phyloP scores from a whole-genome alignment of 345 rosid genomes.

The Sonneratia caseolaris region DNA sequence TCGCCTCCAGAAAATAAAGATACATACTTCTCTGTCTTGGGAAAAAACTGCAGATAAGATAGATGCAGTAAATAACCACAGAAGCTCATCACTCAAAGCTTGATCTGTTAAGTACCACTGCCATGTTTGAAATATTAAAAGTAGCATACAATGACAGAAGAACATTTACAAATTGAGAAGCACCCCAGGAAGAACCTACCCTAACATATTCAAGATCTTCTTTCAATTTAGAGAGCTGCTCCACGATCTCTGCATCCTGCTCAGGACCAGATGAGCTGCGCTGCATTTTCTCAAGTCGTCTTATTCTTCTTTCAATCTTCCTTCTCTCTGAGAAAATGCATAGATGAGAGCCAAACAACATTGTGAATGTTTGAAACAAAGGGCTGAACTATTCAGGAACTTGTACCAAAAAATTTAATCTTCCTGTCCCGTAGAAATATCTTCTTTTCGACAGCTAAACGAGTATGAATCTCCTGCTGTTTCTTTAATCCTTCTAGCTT shows the following conservation, averaged over 20 bases:
- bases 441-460: constrained; percentile 78
- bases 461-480: constrained; percentile 78
- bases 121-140: not conserved
- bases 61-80: not conserved
- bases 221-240: constrained; percentile 70
- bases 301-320: constrained; percentile 75
- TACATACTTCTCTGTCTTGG: constrained; percentile 94
- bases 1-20: constrained; percentile 83
- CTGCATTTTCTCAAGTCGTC: constrained; percentile 88
- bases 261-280: constrained; percentile 63
- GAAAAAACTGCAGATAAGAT: constrained; percentile 67
- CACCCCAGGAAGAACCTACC: constrained; percentile 31
- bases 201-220: constrained; percentile 98
- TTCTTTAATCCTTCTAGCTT: constrained; percentile 71
- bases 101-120: not conserved
- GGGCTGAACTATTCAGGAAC: not conserved
- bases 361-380: not conserved
- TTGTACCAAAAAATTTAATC: constrained; percentile 85
- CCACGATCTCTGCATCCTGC: constrained; percentile 53
- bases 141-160: not conserved
- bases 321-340: constrained; percentile 56
- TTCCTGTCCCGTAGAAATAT: constrained; percentile 81
- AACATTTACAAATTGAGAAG: not conserved
- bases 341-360: not conserved
- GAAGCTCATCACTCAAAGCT: not conserved